Evolutionary conservation across 192 early-diverging fungal genomes (phyloP), one percentile per base, ranked within the genome.

Genomic region (Coemansia sp.): DNA sequence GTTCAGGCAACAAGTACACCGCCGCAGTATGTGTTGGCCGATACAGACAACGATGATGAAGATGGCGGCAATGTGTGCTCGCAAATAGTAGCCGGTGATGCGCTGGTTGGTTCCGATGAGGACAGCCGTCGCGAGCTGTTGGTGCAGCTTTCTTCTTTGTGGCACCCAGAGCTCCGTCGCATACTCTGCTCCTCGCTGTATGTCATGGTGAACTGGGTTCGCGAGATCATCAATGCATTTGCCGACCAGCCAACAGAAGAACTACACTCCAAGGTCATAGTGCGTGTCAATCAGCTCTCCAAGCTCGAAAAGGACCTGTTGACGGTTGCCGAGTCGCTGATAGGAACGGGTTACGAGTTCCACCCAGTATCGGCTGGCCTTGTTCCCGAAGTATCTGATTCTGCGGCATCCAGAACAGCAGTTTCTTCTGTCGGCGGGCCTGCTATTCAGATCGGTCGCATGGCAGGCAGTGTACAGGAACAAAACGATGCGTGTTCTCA

Each of bases 221-320:
- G 85, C 18, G 87, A 90, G 50, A 47, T 82, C 6, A 60, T 86
- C 20, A 90, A 85, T 35, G 80, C 85, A 6, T 90, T 87, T 54
- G 65, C 77, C 5, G 66, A 67, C 45, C 70, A 78, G 53, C 41
- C 33, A 14, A 14, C 45, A 0, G 19, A 35, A 1, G 77, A 70
- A 20, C 60, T 70, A 2, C 62, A 56, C 4, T 29, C 48, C 1
- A 51, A 53, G 14, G 71, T 78, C 7, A 25, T 73, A 10, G 33
- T 39, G 41, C 65, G 77, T 3, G 59, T 64, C 22, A 65, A 74
- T 26, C 66, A 72, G 42, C 36, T 73, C 4, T 30, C 60, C 18
- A 50, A 48, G 11, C 40, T 76, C 30, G 71, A 74, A 27, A 22
- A 38, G 18, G 59, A 35, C 11, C 42, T 74, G 28, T 47, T 34